phyloP scores from a whole-genome alignment of 768 basidiomycete species.

The Harrya chromipes region DNA sequence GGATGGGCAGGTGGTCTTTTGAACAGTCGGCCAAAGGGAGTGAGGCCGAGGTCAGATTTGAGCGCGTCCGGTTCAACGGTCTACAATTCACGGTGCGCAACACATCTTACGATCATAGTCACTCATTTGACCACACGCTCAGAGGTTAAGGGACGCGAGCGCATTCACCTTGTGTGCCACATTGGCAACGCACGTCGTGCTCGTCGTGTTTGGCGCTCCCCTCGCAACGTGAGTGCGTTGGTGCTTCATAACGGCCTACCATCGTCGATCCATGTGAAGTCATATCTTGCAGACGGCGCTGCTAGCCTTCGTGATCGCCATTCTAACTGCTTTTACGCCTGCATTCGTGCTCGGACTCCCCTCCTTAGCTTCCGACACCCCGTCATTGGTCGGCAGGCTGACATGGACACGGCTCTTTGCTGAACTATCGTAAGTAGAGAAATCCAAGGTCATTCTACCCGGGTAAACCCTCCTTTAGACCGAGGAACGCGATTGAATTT shows the following conservation, averaged over 20 bases:
- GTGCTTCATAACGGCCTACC: background rate
- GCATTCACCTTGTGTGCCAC: conserved; percentile 51
- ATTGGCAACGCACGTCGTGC: conserved; percentile 42
- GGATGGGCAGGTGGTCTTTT: conserved; percentile 58
- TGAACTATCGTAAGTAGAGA: conserved; percentile 66
- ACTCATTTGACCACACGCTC: conserved; percentile 2
- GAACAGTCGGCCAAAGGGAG: conserved; percentile 39
- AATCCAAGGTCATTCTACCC: background rate
- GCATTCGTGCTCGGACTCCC: conserved; percentile 69
- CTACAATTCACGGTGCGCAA: conserved; percentile 40
- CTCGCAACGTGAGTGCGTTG: conserved; percentile 45
- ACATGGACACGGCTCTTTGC: conserved; percentile 80
- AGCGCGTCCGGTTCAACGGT: conserved; percentile 38
- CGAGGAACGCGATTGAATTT: conserved; percentile 67
- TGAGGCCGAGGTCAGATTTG: conserved; percentile 41
- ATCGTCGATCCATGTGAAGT: conserved; percentile 32
- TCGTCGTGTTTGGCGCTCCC: conserved; percentile 77
- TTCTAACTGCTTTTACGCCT: conserved; percentile 64
- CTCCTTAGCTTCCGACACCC: conserved; percentile 38
- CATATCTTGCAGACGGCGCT: conserved; percentile 59
- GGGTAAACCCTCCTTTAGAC: conserved; percentile 31
- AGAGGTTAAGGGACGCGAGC: conserved; percentile 54
- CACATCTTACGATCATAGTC: background rate
- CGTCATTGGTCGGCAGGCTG: conserved; percentile 52
- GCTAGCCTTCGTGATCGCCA: conserved; percentile 63